phyloP scores from a whole-genome alignment of 352 stramenopile species.

The Peronospora belbahrii region DNA sequence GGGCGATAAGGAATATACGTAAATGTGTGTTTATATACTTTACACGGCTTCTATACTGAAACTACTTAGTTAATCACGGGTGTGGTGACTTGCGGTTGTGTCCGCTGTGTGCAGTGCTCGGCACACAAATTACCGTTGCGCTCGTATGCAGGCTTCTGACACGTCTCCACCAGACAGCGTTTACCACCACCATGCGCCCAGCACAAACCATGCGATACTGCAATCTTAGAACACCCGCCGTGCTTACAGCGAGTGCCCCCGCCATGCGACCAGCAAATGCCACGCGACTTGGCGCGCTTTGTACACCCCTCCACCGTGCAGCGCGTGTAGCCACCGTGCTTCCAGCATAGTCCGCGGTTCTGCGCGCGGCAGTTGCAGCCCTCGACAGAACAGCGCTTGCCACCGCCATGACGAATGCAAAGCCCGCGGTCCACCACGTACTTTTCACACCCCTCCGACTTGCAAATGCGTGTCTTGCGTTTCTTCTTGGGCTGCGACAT shows the following conservation, averaged over 20 bases:
- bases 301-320: slow-evolving; percentile 44
- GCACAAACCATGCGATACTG: slow-evolving; percentile 40
- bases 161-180: slow-evolving; percentile 32
- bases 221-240: slow-evolving; percentile 45
- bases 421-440: slow-evolving; percentile 54
- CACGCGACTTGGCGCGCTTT: slow-evolving; percentile 68
- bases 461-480: slow-evolving; percentile 42
- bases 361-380: slow-evolving; percentile 46
- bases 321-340: slow-evolving; percentile 36
- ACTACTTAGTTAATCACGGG: not conserved
- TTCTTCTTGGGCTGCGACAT: slow-evolving; percentile 30
- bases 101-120: slow-evolving; percentile 26
- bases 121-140: slow-evolving; percentile 41
- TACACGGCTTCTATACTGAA: not conserved
- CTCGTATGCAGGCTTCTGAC: slow-evolving; percentile 42
- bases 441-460: slow-evolving; percentile 38
- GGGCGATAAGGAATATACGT: not conserved
- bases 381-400: slow-evolving; percentile 45
- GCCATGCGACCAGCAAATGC: slow-evolving; percentile 81
- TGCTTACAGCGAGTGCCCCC: slow-evolving; percentile 59
- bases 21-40: slow-evolving; percentile 1
- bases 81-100: not conserved
- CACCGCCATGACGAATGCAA: slow-evolving; percentile 37
- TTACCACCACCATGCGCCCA: slow-evolving; percentile 51
- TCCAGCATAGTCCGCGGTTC: slow-evolving; percentile 41